A percentile compares a stretch with the other conserved stretches of the same genome.
These are phyloP conservation scores for Beauveria sp. DNA, from an alignment of 2,329 filamentous ascomycete genomes.

Conservation along the genomic window DNA sequence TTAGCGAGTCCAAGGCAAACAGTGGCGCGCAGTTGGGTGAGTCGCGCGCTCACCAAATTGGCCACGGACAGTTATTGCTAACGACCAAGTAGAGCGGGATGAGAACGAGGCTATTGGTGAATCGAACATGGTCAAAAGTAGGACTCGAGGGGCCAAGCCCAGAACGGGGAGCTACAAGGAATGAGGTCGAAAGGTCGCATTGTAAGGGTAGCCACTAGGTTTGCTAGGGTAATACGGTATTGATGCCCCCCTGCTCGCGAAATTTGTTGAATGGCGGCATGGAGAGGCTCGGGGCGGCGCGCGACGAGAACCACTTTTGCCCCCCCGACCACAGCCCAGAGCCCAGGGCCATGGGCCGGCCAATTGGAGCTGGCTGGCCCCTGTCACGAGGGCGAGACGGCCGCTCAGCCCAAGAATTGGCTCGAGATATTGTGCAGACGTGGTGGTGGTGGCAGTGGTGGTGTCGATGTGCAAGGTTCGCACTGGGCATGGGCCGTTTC, in stretches of 20 bases:
- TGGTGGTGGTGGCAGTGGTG: background rate
- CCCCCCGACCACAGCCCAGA: conserved; percentile 19
- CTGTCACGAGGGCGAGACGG: conserved; percentile 23
- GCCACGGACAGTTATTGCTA: too few species aligned
- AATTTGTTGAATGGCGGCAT: conserved; percentile 19
- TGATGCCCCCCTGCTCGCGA: conserved; percentile 16
- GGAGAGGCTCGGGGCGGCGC: conserved; percentile 18
- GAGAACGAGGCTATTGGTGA: too few species aligned
- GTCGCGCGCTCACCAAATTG: too few species aligned
- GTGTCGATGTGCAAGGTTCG: background rate
- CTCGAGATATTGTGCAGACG: conserved; percentile 18
- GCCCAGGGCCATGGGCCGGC: conserved; percentile 24
- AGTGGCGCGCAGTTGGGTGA: too few species aligned
- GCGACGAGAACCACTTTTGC: conserved; percentile 24
- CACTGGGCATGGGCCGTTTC: background rate
- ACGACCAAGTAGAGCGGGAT: too few species aligned
- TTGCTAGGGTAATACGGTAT: conserved; percentile 10
- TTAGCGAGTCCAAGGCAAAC: too few species aligned
- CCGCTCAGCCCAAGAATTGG: conserved; percentile 23
- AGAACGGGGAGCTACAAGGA: too few species aligned
- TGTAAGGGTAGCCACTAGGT: too few species aligned
- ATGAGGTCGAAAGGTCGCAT: too few species aligned
- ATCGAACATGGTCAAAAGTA: too few species aligned
- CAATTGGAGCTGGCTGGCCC: conserved; percentile 27
- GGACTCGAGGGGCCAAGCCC: too few species aligned